Conservation (phyloP, 768 basidiomycete genomes). For the Kwoniella sp. region DNA sequence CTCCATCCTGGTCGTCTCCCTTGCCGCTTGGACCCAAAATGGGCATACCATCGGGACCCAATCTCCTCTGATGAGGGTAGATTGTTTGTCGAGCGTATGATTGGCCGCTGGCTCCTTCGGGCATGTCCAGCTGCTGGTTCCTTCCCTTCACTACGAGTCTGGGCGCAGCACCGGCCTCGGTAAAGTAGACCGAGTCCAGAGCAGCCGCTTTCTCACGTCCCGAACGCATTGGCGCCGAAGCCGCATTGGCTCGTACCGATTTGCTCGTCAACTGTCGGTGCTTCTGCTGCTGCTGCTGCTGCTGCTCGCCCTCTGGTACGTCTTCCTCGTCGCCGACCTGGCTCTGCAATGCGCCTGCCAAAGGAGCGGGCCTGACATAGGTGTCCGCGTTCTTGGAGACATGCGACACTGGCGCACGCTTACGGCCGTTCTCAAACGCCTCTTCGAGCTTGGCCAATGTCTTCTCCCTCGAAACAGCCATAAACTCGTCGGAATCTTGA, state of each 20-base stretch:
- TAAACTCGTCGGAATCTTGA: slow-evolving; percentile 69
- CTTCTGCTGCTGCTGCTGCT: slow-evolving; percentile 26
- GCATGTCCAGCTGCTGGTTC: slow-evolving; percentile 51
- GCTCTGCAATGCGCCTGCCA: slow-evolving; percentile 23
- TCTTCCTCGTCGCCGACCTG: slow-evolving; percentile 39
- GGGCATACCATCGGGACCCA: slow-evolving; percentile 77
- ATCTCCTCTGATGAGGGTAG: slow-evolving; percentile 81
- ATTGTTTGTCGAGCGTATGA: slow-evolving; percentile 66
- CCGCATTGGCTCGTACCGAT: slow-evolving; percentile 45
- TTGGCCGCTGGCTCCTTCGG: slow-evolving; percentile 60
- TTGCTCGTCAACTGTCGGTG: slow-evolving; percentile 59
- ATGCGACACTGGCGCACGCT: slow-evolving; percentile 82
- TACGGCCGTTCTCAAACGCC: slow-evolving; percentile 65
- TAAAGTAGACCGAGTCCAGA: slow-evolving; percentile 83
- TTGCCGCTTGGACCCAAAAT: slow-evolving; percentile 57
- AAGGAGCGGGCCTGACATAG: slow-evolving; percentile 61
- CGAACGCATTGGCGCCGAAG: slow-evolving; percentile 50
- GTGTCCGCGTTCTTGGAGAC: slow-evolving; percentile 84
- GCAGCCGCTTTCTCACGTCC: slow-evolving; percentile 61
- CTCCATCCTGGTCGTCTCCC: slow-evolving; percentile 67
- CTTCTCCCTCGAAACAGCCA: slow-evolving; percentile 66
- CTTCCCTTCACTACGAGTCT: slow-evolving; percentile 68
- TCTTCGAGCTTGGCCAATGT: slow-evolving; percentile 62
- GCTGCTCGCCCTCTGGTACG: slow-evolving; percentile 17
- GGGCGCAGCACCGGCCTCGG: slow-evolving; percentile 62